phyloP scores from a whole-genome alignment of 2,329 filamentous ascomycete species.

The Pestalotiopsis sp. region DNA sequence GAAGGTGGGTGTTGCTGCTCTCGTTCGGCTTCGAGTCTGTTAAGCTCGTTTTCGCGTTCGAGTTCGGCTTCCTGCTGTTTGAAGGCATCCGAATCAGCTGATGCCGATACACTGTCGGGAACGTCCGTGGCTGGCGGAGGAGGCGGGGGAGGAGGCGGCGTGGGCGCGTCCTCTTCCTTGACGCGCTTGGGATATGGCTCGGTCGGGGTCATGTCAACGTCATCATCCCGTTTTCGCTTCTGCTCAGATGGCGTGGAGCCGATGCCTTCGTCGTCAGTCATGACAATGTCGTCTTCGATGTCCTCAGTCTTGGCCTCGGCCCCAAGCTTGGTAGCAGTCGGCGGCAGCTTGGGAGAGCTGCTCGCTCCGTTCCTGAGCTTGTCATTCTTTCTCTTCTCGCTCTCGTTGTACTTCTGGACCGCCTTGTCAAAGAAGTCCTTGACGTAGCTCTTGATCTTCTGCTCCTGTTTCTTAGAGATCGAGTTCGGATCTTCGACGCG shows the following conservation, averaged over 20 bases:
- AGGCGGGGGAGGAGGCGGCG: conserved; percentile 53
- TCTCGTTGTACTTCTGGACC: conserved; percentile 70
- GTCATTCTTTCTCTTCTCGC: conserved; percentile 66
- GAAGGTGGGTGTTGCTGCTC: conserved; percentile 22
- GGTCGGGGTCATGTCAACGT: conserved; percentile 46
- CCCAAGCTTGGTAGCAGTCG: conserved; percentile 25
- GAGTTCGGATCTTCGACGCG: conserved; percentile 79
- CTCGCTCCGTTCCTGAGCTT: conserved; percentile 28
- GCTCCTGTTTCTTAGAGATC: conserved; percentile 76
- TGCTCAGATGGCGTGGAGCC: conserved; percentile 50
- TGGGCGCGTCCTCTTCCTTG: conserved; percentile 49
- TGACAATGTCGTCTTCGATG: conserved; percentile 35
- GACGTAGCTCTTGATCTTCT: conserved; percentile 81
- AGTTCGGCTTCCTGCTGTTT: conserved; percentile 38
- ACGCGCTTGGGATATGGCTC: conserved; percentile 59
- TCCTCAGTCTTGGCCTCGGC: conserved; percentile 33
- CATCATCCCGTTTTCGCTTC: conserved; percentile 67
- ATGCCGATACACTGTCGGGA: conserved; percentile 52
- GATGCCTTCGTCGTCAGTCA: conserved; percentile 45
- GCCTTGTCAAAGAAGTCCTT: conserved; percentile 88
- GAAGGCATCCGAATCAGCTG: conserved; percentile 53
- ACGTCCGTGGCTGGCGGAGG: conserved; percentile 49
- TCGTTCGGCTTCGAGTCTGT: conserved; percentile 37
- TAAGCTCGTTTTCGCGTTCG: conserved; percentile 40
- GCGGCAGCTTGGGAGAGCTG: conserved; percentile 27